Evolutionary conservation across 768 basidiomycete genomes (phyloP), one percentile per base, ranked within the genome.

Genomic region (Heimioporus sp.): DNA sequence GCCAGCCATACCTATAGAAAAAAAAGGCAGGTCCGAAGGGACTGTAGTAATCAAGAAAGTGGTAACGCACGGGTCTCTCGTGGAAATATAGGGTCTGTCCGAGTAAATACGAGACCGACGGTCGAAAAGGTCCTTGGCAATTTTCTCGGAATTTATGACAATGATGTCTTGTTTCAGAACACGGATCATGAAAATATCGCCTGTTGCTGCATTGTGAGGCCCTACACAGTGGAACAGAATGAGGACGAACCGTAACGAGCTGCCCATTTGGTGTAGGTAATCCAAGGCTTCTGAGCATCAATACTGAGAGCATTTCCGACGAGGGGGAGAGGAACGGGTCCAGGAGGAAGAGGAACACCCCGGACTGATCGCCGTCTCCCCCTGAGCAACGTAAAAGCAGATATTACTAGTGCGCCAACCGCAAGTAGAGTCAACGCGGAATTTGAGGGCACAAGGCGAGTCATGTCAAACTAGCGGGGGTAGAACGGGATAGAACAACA

Each of bases 91-190:
- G 9, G 63, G 52, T 34, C 60, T 62, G 38, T 70, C 67, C 10
- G 69, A 67, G 39, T 69, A 69, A 31, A 62, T 57, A 20, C 31
- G 20, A 0, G 64, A 66, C 12, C 68, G 55, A 10, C 50, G 57
- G 0, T 71, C 69, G 15, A 70, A 49, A 6, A 70, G 55, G 0
- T 67, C 68, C 21, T 52, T 54, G n/a, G 67, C 65, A 35, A 65
- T 34, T 39, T 60, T 57, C 21, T 55, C 47, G 16, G 64, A 63
- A 55, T 56, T 69, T 10, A 69, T 51, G 8, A 65, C 50, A 17
- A 66, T 49, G 34, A 61, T 54, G 32, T 63, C 58, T 46, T 63
- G 57, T 21, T 52, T 60, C 13, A 64, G 38, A 9, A 63, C 51
- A 40, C 55, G 55, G n/a, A 65, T 37, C 49, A 43, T 63, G 11